These are phyloP conservation scores for Hymenoscyphus infarciens DNA, from an alignment of 2,329 filamentous ascomycete species.

Conservation along the genomic window DNA sequence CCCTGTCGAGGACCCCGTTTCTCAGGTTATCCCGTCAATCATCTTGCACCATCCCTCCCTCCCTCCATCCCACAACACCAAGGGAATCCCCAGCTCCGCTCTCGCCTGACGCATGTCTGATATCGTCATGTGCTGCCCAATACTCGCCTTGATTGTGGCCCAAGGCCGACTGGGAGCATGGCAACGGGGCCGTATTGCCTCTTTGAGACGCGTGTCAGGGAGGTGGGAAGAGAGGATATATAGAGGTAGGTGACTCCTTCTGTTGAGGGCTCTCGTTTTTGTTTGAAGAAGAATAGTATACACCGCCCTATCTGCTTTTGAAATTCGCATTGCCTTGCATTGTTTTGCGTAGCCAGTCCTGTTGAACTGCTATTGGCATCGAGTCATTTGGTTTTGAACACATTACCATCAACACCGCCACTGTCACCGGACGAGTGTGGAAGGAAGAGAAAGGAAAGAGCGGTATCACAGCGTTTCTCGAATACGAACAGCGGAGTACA, in stretches of 20 bases:
- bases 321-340: background rate
- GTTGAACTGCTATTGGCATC: background rate
- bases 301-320: background rate
- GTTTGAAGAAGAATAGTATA: background rate
- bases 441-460: background rate
- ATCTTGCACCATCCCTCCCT: background rate
- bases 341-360: background rate
- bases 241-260: background rate
- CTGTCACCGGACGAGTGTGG: background rate
- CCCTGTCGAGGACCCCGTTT: background rate
- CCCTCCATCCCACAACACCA: background rate
- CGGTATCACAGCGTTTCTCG: background rate
- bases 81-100: constrained; percentile 1
- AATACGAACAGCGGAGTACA: constrained; percentile 1
- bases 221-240: constrained; percentile 3
- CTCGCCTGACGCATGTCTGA: constrained; percentile 1
- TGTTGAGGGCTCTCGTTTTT: background rate
- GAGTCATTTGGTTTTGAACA: background rate
- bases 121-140: constrained; percentile 3
- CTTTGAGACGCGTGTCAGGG: constrained; percentile 2
- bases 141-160: background rate
- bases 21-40: constrained; percentile 1
- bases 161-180: background rate
- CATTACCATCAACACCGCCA: background rate
- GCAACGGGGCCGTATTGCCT: constrained; percentile 1